Conservation (phyloP, 106 monocot species). For the Alisma plantagoaquatica region DNA sequence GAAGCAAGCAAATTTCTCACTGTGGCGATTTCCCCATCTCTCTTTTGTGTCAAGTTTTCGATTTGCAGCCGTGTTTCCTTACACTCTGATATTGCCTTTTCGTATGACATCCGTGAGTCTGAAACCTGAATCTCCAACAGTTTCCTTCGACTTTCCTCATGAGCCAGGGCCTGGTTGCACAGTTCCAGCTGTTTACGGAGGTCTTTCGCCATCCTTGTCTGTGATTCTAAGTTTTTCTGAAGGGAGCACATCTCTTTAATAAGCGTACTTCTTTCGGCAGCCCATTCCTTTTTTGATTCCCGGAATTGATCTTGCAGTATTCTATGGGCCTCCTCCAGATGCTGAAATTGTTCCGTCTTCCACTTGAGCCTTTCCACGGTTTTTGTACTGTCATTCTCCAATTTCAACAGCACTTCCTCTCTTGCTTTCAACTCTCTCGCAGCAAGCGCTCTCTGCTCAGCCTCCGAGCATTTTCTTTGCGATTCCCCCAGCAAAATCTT, state of each 20-base stretch:
- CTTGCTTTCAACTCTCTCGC: conserved; percentile 36
- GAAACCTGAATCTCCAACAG: conserved; percentile 59
- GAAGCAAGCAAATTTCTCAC: conserved; percentile 52
- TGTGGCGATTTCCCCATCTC: conserved; percentile 71
- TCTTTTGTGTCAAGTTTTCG: conserved; percentile 24
- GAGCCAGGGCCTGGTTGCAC: conserved; percentile 72
- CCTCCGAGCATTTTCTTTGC: conserved; percentile 43
- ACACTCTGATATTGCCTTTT: conserved; percentile 54
- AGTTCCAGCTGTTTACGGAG: conserved; percentile 38
- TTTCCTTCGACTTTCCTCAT: conserved; percentile 82
- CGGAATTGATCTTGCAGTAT: conserved; percentile 46
- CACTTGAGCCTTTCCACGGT: conserved; percentile 61
- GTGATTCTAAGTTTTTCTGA: conserved; percentile 44
- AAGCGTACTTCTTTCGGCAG: conserved; percentile 42
- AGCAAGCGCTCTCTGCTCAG: conserved; percentile 35
- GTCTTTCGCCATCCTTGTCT: conserved; percentile 34
- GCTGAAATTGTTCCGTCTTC: conserved; percentile 82
- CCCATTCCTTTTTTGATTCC: conserved; percentile 40
- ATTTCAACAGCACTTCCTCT: conserved; percentile 37
- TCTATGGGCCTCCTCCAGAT: conserved; percentile 76
- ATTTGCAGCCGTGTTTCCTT: conserved; percentile 43
- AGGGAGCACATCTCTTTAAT: conserved; percentile 39
- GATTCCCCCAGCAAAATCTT: conserved; percentile 30
- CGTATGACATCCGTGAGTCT: conserved; percentile 43
- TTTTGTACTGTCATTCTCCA: conserved; percentile 50